A percentile compares a stretch with the other conserved stretches of the same genome.
Conservation (phyloP, 2,329 filamentous ascomycete genomes). For the Cadophora sp. region DNA sequence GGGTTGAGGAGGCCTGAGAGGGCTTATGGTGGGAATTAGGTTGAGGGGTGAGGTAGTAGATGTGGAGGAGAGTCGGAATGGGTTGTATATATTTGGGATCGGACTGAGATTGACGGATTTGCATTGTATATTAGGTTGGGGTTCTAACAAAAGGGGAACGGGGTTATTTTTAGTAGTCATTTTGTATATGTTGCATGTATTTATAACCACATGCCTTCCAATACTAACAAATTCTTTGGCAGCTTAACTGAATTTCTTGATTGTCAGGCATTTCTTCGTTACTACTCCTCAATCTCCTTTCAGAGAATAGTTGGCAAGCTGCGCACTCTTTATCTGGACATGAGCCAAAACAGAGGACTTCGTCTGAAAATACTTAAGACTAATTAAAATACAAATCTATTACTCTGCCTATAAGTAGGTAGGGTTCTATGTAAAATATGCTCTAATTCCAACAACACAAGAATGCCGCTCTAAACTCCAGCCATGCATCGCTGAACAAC, state of each 20-base stretch:
- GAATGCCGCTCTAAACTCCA: background rate
- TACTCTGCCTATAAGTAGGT: background rate
- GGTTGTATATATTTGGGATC: background rate
- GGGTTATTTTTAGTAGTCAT: too few relatives aligned
- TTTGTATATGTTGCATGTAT: background rate
- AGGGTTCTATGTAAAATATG: background rate
- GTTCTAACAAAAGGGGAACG: background rate
- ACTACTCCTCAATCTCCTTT: background rate
- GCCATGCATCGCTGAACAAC: constrained; percentile 12
- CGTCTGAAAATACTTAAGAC: background rate
- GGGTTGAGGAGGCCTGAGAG: constrained; percentile 55
- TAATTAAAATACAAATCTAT: background rate
- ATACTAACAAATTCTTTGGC: background rate
- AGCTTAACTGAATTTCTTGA: background rate
- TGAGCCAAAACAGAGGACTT: background rate
- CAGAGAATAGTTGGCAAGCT: background rate
- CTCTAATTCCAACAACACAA: background rate
- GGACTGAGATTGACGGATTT: background rate
- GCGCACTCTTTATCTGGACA: background rate
- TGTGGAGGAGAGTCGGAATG: too few relatives aligned
- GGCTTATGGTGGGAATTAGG: constrained; percentile 47
- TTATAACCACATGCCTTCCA: background rate
- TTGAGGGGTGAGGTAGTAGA: background rate
- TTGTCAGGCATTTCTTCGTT: background rate
- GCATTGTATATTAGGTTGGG: constrained; percentile 9